Evolutionary conservation across 1,284 basidiomycete genomes (phyloP).

Genomic region (Trametes versicolor): DNA sequence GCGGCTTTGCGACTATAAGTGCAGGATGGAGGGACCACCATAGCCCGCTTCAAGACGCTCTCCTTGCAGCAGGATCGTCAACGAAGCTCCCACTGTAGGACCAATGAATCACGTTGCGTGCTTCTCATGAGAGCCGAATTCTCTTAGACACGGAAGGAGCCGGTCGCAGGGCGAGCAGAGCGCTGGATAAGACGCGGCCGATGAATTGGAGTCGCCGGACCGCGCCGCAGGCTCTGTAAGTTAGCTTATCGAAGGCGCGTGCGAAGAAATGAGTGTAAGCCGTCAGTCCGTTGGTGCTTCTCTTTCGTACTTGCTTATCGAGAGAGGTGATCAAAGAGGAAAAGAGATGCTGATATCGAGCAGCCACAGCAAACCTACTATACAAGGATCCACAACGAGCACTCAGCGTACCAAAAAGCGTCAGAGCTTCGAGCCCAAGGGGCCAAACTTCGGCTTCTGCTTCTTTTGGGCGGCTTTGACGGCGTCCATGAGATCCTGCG

Average conservation of each 20-base stretch:
- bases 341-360: not conserved
- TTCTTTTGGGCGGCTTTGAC: constrained; percentile 41
- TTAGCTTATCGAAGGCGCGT: too few species aligned
- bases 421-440: constrained; percentile 32
- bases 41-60: constrained; percentile 1
- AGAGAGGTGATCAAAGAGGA: not conserved
- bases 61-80: not conserved
- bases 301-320: not conserved
- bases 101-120: not conserved
- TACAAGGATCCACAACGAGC: constrained; percentile 3
- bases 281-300: too few species aligned
- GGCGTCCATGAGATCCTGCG: constrained; percentile 41
- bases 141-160: too few species aligned
- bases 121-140: constrained; percentile 6
- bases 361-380: constrained; percentile 2
- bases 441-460: constrained; percentile 35
- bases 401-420: not conserved
- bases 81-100: not conserved
- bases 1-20: not conserved
- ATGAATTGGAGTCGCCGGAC: too few species aligned
- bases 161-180: too few species aligned
- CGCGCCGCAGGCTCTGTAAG: too few species aligned
- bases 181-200: too few species aligned
- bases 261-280: too few species aligned
- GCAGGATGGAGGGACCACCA: not conserved